Evolutionary conservation across 1,139 yeast genomes (phyloP).

Genomic region (Entelexis paramagnoliae): DNA sequence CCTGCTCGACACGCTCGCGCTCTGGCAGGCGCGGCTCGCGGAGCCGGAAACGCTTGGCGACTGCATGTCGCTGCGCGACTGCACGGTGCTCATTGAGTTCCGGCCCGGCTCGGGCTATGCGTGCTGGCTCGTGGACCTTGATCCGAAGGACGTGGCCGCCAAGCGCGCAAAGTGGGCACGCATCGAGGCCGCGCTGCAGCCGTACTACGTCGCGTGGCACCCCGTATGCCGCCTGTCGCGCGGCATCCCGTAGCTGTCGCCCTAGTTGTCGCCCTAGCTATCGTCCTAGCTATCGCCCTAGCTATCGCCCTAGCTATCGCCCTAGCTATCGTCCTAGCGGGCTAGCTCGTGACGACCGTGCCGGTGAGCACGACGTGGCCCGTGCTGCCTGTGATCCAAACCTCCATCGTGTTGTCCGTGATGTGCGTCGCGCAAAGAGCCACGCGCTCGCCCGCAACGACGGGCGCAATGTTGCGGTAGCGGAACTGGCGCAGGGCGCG

Average conservation of each 20-base stretch:
- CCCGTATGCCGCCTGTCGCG: slow-evolving; percentile 19
- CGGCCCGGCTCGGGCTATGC: slow-evolving; percentile 1
- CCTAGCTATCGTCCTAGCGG: too few relatives aligned
- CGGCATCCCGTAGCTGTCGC: too few relatives aligned
- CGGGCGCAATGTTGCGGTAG: slow-evolving; percentile 45
- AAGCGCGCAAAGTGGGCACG: slow-evolving; percentile 30
- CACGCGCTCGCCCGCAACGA: slow-evolving; percentile 32
- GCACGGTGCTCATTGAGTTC: slow-evolving; percentile 21
- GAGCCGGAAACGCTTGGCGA: background rate
- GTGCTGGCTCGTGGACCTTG: slow-evolving; percentile 32
- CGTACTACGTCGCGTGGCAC: slow-evolving; percentile 9
- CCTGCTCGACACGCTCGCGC: slow-evolving; percentile 15
- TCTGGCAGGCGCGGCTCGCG: slow-evolving; percentile 12
- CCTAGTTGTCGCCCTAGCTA: too few relatives aligned
- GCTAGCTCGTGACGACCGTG: slow-evolving; percentile 13
- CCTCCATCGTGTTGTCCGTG: slow-evolving; percentile 25
- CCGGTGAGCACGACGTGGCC: slow-evolving; percentile 24
- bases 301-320: too few relatives aligned
- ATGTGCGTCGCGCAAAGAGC: slow-evolving; percentile 22
- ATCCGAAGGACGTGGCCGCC: slow-evolving; percentile 28
- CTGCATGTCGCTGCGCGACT: slow-evolving; percentile 25
- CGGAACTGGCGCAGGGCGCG: slow-evolving; percentile 31
- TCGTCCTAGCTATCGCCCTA: too few relatives aligned
- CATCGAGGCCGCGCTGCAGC: slow-evolving; percentile 27
- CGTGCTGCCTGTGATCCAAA: slow-evolving; percentile 31